Evolutionary conservation across 2,329 filamentous ascomycete species (phyloP).

Genomic region (Apiospora kogelbergensis): DNA sequence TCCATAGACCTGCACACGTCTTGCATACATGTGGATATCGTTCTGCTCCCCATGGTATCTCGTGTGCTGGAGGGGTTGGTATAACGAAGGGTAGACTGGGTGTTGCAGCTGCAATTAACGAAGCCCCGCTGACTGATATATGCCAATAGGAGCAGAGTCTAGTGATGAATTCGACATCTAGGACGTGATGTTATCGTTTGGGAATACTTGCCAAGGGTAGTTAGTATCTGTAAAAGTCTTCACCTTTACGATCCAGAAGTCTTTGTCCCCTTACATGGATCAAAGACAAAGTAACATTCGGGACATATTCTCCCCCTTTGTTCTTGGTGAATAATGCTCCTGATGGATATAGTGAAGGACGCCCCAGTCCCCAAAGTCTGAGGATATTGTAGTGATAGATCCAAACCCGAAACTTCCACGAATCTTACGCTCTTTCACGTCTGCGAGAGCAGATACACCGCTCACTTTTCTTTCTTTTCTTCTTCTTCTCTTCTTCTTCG

Average conservation of each 20-base stretch:
- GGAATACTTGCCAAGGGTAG: not conserved
- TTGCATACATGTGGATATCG: not conserved
- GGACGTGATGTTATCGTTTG: not conserved
- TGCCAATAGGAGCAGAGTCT: not conserved
- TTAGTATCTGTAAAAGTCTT: not conserved
- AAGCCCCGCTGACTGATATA: not conserved
- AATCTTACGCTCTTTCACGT: not conserved
- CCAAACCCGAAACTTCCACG: not conserved
- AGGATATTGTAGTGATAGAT: not conserved
- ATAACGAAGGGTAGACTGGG: not conserved
- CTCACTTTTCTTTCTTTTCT: not conserved
- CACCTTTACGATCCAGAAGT: not conserved
- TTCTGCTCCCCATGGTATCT: too few relatives aligned
- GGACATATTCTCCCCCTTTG: not conserved
- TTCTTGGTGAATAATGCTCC: not conserved
- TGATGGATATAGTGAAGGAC: not conserved
- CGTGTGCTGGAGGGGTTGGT: not conserved
- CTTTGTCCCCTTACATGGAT: not conserved
- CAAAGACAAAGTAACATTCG: not conserved
- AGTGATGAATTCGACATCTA: not conserved
- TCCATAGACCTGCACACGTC: too few relatives aligned
- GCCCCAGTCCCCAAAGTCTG: not conserved
- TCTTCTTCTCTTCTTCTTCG: not conserved
- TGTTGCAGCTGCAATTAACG: not conserved
- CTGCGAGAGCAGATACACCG: not conserved